Percentiles rank a stretch among this genome's conserved stretches.
Conservation (phyloP, 83 land plant genomes). For the Diphasiastrum complanatum region DNA sequence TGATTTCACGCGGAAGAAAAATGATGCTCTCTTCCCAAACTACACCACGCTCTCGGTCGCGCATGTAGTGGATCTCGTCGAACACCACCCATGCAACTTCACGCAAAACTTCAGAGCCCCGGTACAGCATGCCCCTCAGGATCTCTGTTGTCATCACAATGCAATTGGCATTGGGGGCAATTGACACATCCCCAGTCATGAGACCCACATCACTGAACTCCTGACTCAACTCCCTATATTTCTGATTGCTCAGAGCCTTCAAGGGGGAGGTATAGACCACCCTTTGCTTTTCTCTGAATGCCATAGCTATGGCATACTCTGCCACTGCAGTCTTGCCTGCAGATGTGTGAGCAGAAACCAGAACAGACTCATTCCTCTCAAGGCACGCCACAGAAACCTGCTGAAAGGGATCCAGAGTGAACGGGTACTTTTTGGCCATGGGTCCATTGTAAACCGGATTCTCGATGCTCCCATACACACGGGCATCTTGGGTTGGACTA, state of each 20-base stretch:
- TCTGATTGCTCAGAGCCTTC: conserved; percentile 85
- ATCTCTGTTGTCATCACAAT: conserved; percentile 49
- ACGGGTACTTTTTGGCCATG: conserved; percentile 70
- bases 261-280: conserved; percentile 79
- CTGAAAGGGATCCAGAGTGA: conserved; percentile 83
- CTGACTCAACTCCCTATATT: conserved; percentile 69
- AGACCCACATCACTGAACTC: conserved; percentile 80
- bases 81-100: conserved; percentile 92
- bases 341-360: conserved; percentile 83
- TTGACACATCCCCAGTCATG: conserved; percentile 84
- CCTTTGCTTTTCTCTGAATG: conserved; percentile 69
- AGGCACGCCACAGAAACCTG: conserved; percentile 66
- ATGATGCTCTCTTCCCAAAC: conserved; percentile 95
- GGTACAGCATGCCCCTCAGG: conserved; percentile 73
- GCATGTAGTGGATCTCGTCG: conserved; percentile 90
- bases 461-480: conserved; percentile 65
- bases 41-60: conserved; percentile 79
- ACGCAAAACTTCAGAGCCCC: conserved; percentile 78
- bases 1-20: conserved; percentile 68
- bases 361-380: conserved; percentile 77
- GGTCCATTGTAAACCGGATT: conserved; percentile 55
- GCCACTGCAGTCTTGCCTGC: conserved; percentile 85
- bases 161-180: conserved; percentile 65
- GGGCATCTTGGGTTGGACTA: too few species aligned
- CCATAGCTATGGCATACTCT: conserved; percentile 89